phyloP scores from a whole-genome alignment of 768 basidiomycete genomes.

The Mycena vulgaris region DNA sequence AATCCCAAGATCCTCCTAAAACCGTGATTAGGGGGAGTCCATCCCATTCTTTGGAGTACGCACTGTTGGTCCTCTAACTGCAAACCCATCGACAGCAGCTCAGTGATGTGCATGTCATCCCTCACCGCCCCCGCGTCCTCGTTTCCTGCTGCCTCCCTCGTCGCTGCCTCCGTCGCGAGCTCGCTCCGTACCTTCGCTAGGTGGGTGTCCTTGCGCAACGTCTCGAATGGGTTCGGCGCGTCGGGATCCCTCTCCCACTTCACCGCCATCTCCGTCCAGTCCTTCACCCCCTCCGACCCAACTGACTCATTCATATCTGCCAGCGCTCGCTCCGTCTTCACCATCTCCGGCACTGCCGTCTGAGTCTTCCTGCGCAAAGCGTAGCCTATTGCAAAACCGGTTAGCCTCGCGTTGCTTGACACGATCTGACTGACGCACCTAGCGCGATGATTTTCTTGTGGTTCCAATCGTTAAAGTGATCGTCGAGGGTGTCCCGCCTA shows the following conservation, averaged over 20 bases:
- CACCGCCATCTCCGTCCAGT: background rate
- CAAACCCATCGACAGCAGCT: conserved; percentile 31
- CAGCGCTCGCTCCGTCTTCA: background rate
- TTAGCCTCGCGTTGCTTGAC: background rate
- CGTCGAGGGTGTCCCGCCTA: conserved; percentile 6
- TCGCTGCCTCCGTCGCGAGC: background rate
- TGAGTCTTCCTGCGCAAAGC: background rate
- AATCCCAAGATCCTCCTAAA: background rate
- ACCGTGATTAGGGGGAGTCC: background rate
- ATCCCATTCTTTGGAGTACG: too few relatives aligned
- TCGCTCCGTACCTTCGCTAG: conserved; percentile 28
- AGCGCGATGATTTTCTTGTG: conserved; percentile 6
- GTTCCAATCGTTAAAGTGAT: background rate
- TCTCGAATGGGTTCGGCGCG: conserved; percentile 30
- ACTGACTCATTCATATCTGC: background rate
- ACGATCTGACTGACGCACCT: background rate
- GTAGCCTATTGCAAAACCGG: background rate
- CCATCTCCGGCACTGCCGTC: background rate
- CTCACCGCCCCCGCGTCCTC: background rate
- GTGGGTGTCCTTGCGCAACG: conserved; percentile 12
- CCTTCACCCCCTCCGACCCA: background rate
- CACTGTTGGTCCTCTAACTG: conserved; percentile 37
- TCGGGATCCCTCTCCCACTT: conserved; percentile 24
- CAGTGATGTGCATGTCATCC: conserved; percentile 26
- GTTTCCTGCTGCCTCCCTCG: background rate